These are phyloP conservation scores for Monotropa hypopitys DNA, from an alignment of 179 eudicot species.

Conservation along the genomic window DNA sequence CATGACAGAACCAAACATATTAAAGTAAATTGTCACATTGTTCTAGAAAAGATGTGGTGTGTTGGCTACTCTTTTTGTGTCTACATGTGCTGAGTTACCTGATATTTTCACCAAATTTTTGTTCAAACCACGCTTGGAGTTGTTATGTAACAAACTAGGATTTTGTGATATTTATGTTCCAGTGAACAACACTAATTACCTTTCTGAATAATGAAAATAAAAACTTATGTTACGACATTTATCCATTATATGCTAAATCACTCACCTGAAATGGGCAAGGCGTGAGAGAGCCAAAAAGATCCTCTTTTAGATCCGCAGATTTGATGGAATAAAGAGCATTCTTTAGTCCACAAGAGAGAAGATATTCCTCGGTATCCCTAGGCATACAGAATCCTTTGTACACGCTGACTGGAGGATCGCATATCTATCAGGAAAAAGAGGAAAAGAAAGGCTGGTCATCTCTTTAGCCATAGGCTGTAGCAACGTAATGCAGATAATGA, in stretches of 20 bases:
- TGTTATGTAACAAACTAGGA: too few relatives aligned
- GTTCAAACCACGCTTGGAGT: too few relatives aligned
- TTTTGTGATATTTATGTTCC: too few relatives aligned
- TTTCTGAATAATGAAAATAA: not conserved
- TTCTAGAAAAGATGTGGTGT: too few relatives aligned
- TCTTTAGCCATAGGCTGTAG: not conserved
- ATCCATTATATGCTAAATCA: not conserved
- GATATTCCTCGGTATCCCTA: slow-evolving; percentile 59
- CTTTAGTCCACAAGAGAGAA: slow-evolving; percentile 59
- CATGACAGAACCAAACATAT: too few relatives aligned
- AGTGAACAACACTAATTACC: not conserved
- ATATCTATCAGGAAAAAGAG: slow-evolving; percentile 28
- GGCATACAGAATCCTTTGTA: slow-evolving; percentile 68
- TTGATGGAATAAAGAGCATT: slow-evolving; percentile 77
- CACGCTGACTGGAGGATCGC: slow-evolving; percentile 86
- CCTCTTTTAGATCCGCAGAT: slow-evolving; percentile 64
- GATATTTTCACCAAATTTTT: too few relatives aligned
- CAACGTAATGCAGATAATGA: not conserved
- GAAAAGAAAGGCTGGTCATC: not conserved
- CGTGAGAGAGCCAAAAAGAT: slow-evolving; percentile 62
- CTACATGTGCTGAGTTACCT: too few relatives aligned
- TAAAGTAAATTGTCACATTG: too few relatives aligned
- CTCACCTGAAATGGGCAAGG: slow-evolving; percentile 67
- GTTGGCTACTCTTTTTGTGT: too few relatives aligned
- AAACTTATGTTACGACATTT: not conserved